Conservation (phyloP, 2,329 filamentous ascomycete species). For the Huntiella decipiens region DNA sequence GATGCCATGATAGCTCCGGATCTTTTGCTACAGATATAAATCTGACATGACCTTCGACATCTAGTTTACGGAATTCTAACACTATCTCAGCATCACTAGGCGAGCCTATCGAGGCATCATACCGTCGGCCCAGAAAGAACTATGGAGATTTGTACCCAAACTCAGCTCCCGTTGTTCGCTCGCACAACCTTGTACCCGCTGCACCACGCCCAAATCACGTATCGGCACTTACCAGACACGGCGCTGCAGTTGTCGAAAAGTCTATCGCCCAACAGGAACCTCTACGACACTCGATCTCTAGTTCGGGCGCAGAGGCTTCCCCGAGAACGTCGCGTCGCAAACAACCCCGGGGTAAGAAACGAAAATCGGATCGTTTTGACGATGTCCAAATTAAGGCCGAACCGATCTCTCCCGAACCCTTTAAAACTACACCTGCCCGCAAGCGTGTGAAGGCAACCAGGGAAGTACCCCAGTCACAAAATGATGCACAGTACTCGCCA, state of each 20-base stretch:
- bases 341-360: slow-evolving; percentile 31
- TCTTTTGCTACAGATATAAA: too few relatives aligned
- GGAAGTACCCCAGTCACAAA: slow-evolving; percentile 15
- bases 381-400: slow-evolving; percentile 43
- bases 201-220: slow-evolving; percentile 60
- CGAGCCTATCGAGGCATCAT: neutral
- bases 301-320: too few relatives aligned
- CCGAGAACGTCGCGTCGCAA: slow-evolving; percentile 14
- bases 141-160: slow-evolving; percentile 15
- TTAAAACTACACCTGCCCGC: slow-evolving; percentile 31
- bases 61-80: neutral
- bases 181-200: slow-evolving; percentile 52
- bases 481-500: slow-evolving; percentile 13
- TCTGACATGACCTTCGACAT: too few relatives aligned
- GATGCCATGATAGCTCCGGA: too few relatives aligned
- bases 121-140: neutral
- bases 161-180: slow-evolving; percentile 46
- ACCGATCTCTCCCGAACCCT: slow-evolving; percentile 43
- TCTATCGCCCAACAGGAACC: slow-evolving; percentile 15
- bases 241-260: slow-evolving; percentile 4
- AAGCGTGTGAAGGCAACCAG: slow-evolving; percentile 24
- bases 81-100: slow-evolving; percentile 2
- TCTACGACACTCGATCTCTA: too few relatives aligned
- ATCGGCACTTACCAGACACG: slow-evolving; percentile 26
- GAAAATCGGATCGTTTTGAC: slow-evolving; percentile 24